These are phyloP conservation scores for Rhodotorula kratochvilovae DNA, from an alignment of 768 basidiomycete species.

Conservation along the genomic window DNA sequence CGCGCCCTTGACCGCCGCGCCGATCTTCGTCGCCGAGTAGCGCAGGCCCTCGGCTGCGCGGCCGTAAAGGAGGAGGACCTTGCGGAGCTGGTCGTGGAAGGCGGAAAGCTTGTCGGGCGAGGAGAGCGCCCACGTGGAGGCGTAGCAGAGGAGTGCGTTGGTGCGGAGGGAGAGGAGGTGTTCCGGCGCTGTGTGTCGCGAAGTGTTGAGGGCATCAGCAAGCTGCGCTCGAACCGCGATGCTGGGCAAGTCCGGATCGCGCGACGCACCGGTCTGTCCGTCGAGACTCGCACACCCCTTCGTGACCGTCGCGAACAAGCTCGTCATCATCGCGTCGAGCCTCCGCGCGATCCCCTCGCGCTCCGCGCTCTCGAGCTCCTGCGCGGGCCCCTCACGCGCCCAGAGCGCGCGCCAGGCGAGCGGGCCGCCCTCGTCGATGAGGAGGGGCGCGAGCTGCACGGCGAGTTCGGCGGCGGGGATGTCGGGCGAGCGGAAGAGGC, in stretches of 20 bases:
- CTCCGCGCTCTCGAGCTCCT: neutral
- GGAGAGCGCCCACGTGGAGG: conserved; percentile 45
- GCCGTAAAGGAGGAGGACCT: conserved; percentile 54
- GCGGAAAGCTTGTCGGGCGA: conserved; percentile 53
- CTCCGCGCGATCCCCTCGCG: neutral
- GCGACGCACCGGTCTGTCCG: neutral
- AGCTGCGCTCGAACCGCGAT: neutral
- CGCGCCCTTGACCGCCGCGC: conserved; percentile 50
- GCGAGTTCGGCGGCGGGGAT: neutral
- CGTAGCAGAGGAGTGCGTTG: conserved; percentile 43
- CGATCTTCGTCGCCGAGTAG: conserved; percentile 11
- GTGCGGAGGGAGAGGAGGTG: conserved; percentile 50
- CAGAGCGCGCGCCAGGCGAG: conserved; percentile 5
- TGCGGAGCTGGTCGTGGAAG: conserved; percentile 68
- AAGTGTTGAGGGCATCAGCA: too few species aligned
- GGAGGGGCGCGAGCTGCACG: neutral
- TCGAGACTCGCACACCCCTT: conserved; percentile 18
- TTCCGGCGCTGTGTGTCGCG: conserved; percentile 19
- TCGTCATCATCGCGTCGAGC: conserved; percentile 19
- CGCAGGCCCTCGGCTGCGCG: conserved; percentile 49
- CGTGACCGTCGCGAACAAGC: conserved; percentile 27
- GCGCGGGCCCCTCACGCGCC: neutral
- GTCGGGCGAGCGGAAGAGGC: conserved; percentile 15
- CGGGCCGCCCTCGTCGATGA: conserved; percentile 1
- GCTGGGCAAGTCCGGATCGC: neutral